Percentiles rank a stretch among this genome's conserved stretches.
phyloP scores from a whole-genome alignment of 73 alveolate genomes.

The Paramecium primaurelia region DNA sequence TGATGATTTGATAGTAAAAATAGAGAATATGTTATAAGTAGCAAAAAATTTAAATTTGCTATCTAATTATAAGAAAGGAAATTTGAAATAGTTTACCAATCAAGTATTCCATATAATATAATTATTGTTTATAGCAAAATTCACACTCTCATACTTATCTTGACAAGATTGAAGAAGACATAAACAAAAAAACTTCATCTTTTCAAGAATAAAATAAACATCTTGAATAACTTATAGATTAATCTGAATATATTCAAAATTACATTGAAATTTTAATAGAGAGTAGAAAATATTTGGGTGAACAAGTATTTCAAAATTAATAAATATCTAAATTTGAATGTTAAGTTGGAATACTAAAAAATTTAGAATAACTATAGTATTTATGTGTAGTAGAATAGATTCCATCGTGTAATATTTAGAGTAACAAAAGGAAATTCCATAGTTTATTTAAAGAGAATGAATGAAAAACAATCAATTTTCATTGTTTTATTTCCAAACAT shows the following conservation, averaged over 20 bases:
- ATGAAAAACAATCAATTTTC: neutral
- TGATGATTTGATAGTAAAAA: conserved; percentile 5
- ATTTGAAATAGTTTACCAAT: neutral
- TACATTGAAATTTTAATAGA: neutral
- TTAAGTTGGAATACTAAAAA: conserved; percentile 32
- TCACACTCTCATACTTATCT: conserved; percentile 27
- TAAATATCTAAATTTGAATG: conserved; percentile 6
- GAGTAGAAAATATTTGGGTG: neutral
- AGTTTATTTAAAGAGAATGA: neutral
- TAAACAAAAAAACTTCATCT: neutral
- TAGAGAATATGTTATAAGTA: neutral
- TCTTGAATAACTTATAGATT: conserved; percentile 7
- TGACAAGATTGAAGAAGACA: conserved; percentile 44
- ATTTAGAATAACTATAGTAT: neutral
- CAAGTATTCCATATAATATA: neutral
- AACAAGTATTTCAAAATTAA: neutral
- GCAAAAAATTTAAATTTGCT: neutral
- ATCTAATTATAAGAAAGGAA: neutral
- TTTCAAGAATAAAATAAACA: neutral
- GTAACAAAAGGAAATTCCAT: conserved; percentile 51
- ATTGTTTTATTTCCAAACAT: neutral
- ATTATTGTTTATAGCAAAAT: neutral
- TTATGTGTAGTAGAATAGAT: neutral
- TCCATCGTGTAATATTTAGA: conserved; percentile 29
- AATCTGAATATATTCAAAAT: neutral